Base-by-base conservation (phyloP, 1,139 yeast genomes). In the Diutina sp. region DNA sequence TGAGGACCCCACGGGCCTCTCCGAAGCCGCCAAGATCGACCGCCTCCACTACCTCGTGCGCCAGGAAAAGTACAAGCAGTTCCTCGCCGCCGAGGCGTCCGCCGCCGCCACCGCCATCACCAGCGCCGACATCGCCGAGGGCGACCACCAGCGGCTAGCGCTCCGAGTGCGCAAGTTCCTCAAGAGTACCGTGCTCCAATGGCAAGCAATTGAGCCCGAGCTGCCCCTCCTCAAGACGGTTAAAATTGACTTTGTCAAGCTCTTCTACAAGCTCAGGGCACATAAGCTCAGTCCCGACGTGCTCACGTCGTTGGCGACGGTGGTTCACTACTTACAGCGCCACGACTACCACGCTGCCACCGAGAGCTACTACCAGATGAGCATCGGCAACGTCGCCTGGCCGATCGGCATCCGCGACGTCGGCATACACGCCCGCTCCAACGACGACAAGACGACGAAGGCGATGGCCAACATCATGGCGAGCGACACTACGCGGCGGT, bases 311-410 rank as follows among this genome's bases (percentile, higher is more conserved):
- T 67, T 90, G 28, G 73, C 84, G 1, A 84, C 90, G 0, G 78
- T 87, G 1, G 64, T 85, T 7, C 76, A 78, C 64, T 77, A 85
- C 63, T 56, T 87, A 25, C 96, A 90, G 67, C 66, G 70, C 11
- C 66, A 70, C 18, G 76, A 85, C 46, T 84, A 68, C 62, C 69
- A 72, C 47, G 72, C 72, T 56, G 91, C 96, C 4, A 80, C 81
- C 59, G 89, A 87, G 63, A 76, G 84, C 46, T 90, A 90, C 66
- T 73, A 88, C 76, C 80, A 85, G 61, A 71, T 90, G 60, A 85
- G 95, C 64, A 84, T 90, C 44, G 97, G 97, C 1, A 88, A 88
- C 62, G 90, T 87, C 1, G 93, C 95, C 1, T 90, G 96, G 96
- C 97, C 97, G 2, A 87, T 90, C 60, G 97, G 97, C 46, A 88